These are phyloP conservation scores for Candida golubevii DNA, from an alignment of 805 yeast genomes.

Conservation along the genomic window DNA sequence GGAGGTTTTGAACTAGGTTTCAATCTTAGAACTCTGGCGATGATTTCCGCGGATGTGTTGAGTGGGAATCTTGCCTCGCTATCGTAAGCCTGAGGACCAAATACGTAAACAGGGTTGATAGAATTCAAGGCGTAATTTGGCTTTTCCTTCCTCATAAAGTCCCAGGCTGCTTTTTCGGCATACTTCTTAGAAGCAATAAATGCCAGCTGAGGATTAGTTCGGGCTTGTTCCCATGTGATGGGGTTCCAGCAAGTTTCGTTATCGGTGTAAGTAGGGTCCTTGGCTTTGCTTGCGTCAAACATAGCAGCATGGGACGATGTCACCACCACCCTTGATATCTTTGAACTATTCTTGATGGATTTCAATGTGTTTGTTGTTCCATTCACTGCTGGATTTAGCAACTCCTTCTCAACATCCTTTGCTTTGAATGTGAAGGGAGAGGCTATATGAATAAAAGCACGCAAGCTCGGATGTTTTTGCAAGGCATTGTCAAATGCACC, in stretches of 20 bases:
- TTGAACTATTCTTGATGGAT: slow-evolving; percentile 10
- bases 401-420: slow-evolving; percentile 44
- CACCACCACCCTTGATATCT: slow-evolving; percentile 9
- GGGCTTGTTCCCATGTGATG: slow-evolving; percentile 44
- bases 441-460: slow-evolving; percentile 57
- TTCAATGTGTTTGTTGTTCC: slow-evolving; percentile 15
- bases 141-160: slow-evolving; percentile 25
- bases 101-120: slow-evolving; percentile 22
- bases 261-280: slow-evolving; percentile 25
- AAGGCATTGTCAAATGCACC: slow-evolving; percentile 46
- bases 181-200: slow-evolving; percentile 35
- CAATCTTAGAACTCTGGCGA: slow-evolving; percentile 36
- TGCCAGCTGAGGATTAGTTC: slow-evolving; percentile 22
- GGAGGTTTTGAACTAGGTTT: slow-evolving; percentile 20
- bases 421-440: slow-evolving; percentile 50
- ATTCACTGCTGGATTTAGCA: slow-evolving; percentile 50
- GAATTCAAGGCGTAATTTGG: slow-evolving; percentile 36
- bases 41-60: slow-evolving; percentile 36
- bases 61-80: slow-evolving; percentile 28
- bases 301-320: slow-evolving; percentile 15
- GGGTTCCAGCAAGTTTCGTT: slow-evolving; percentile 48
- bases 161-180: slow-evolving; percentile 36
- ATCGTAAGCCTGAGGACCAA: slow-evolving; percentile 26
- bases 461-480: slow-evolving; percentile 45
- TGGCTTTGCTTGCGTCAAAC: slow-evolving; percentile 22